Base-by-base conservation (phyloP, 257 asterid species). In the Solanum tarijense region DNA sequence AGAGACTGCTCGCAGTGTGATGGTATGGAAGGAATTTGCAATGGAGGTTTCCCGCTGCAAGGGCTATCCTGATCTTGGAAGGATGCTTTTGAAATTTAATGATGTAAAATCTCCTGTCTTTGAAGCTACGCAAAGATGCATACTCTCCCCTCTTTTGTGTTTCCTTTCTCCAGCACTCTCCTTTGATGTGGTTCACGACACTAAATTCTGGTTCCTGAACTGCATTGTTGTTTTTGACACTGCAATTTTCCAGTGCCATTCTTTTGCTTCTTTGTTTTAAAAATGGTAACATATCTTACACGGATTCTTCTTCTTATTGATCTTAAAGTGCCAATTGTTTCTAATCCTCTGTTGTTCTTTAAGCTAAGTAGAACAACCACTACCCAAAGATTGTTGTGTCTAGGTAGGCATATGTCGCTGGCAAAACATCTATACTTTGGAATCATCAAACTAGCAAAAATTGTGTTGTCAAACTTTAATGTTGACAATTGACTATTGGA, bases 31-130 rank as follows among this genome's bases (percentile, higher is more conserved):
- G 95, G 98, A 96, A 84, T 96, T 96, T 90, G 95, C 99, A 12
- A 78, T 90, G 94, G 99, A 94, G 92, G 98, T 98, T 92, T 96
- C 99, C 48, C 93, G 90, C 71, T 94, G 99, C 89, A 94, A 95
- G 92, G 92, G 90, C 88, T 97, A 96, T 90, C 88, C 94, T 83
- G 99, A 94, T 92, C 96, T 95, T 86, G 99, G 99, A 89, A 93
- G 92, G 93, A 94, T 94, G 95, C 98, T 96, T 85, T 87, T 92
- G 92, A 97, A 94, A 92, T 95, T 97, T 93, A 96, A 95, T 87
- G 92, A 89, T 83, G 99, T 97, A 95, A 94, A 81, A 25, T 21
- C 83, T 89, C 88, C 83, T 86, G 86, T 88, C 90, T 81, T 83
- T 90, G 82, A 90, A 74, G 73, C 88, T 81, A 39, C 10, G 10